These are phyloP conservation scores for Blastocystis sp. DNA, from an alignment of 352 stramenopile species.

Conservation along the genomic window DNA sequence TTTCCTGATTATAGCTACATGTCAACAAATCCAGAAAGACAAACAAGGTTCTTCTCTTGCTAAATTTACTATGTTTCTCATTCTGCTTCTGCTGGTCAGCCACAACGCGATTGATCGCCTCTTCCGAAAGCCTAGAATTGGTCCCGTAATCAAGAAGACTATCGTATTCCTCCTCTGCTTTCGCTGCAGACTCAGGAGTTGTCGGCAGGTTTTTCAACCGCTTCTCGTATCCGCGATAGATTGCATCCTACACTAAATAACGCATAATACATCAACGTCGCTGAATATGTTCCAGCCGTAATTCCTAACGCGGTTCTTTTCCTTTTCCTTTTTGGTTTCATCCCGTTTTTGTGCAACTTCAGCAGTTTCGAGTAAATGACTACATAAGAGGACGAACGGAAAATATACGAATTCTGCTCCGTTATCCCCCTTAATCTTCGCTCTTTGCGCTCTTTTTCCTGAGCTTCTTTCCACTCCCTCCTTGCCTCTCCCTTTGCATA, in stretches of 20 bases:
- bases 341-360: neutral
- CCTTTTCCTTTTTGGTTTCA: constrained; percentile 45
- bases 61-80: constrained; percentile 38
- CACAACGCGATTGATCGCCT: constrained; percentile 21
- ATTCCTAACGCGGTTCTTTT: constrained; percentile 41
- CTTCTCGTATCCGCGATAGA: constrained; percentile 61
- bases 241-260: constrained; percentile 26
- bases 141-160: neutral
- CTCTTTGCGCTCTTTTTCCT: constrained; percentile 38
- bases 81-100: constrained; percentile 20
- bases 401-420: constrained; percentile 43
- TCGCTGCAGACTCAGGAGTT: constrained; percentile 4
- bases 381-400: neutral
- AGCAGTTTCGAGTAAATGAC: constrained; percentile 49
- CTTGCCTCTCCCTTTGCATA: constrained; percentile 33
- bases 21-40: neutral
- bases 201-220: constrained; percentile 38
- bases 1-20: constrained; percentile 73
- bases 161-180: neutral
- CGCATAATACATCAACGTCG: neutral
- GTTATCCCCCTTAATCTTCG: constrained; percentile 52
- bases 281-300: constrained; percentile 60
- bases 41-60: constrained; percentile 46
- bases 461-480: constrained; percentile 1
- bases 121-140: neutral